Conservation (phyloP, 768 basidiomycete species). For the Trichaptum fuscoviolaceum region DNA sequence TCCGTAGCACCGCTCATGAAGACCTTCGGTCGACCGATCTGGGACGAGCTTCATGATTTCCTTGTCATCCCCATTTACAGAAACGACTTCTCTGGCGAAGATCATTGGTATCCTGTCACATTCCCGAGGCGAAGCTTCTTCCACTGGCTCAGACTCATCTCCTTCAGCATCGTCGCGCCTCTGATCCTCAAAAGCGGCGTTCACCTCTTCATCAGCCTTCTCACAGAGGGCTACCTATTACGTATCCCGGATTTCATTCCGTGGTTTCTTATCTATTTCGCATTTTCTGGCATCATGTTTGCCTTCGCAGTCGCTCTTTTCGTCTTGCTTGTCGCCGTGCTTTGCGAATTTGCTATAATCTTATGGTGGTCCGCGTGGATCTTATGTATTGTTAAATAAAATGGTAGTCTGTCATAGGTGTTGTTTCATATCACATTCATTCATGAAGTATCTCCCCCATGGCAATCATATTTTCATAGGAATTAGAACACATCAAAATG, state of each 20-base stretch:
- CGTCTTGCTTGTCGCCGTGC: constrained; percentile 62
- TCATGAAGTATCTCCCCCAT: background rate
- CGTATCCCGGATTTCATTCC: constrained; percentile 50
- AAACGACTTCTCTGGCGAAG: constrained; percentile 78
- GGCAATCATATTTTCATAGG: background rate
- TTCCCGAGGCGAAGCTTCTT: constrained; percentile 59
- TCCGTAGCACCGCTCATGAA: constrained; percentile 78
- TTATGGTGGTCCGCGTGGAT: constrained; percentile 78
- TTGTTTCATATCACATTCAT: background rate
- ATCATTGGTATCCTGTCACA: constrained; percentile 58
- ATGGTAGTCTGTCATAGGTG: constrained; percentile 3
- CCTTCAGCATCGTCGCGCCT: constrained; percentile 44
- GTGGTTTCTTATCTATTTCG: background rate
- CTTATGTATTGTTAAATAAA: constrained; percentile 43
- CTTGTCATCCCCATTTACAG: constrained; percentile 79
- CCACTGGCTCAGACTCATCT: constrained; percentile 61
- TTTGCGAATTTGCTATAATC: constrained; percentile 54
- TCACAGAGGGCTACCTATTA: constrained; percentile 52
- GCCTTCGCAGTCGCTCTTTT: constrained; percentile 60
- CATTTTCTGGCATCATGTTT: constrained; percentile 48
- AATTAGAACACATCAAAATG: background rate
- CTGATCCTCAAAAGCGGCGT: constrained; percentile 50
- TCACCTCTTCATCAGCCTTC: constrained; percentile 48
- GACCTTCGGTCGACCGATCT: constrained; percentile 76
- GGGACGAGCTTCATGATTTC: constrained; percentile 74